Evolutionary conservation across 2,329 filamentous ascomycete species (phyloP).

Genomic region (Endocalyx cinctus): DNA sequence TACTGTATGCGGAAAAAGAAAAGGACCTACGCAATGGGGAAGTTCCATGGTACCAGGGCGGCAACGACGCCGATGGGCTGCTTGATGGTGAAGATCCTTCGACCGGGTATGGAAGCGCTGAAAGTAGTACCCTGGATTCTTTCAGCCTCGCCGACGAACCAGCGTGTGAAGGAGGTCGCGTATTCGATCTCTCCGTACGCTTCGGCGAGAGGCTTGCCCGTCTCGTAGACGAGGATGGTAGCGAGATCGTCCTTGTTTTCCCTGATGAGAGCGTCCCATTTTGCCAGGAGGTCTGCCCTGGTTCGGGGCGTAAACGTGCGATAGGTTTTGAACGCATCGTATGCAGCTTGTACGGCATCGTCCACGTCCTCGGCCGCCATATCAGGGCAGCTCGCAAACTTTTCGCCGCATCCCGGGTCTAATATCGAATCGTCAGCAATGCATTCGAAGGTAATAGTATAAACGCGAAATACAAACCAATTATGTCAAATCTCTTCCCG

Average conservation of each 20-base stretch:
- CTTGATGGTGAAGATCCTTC: constrained; percentile 68
- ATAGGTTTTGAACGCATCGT: constrained; percentile 57
- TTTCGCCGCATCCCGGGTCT: constrained; percentile 43
- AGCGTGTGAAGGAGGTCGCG: not conserved
- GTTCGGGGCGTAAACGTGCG: constrained; percentile 55
- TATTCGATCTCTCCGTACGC: not conserved
- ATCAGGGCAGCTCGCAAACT: constrained; percentile 37
- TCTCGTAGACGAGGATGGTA: constrained; percentile 46
- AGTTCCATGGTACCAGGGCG: constrained; percentile 68
- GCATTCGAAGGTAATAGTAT: not conserved
- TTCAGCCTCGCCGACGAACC: not conserved
- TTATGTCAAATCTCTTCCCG: constrained; percentile 52
- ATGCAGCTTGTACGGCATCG: constrained; percentile 51
- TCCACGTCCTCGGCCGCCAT: constrained; percentile 56
- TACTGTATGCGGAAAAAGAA: constrained; percentile 1
- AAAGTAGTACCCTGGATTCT: constrained; percentile 54
- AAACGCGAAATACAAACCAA: constrained; percentile 32
- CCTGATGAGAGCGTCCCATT: constrained; percentile 61
- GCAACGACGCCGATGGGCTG: constrained; percentile 66
- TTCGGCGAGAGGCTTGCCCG: not conserved
- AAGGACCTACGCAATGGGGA: constrained; percentile 52
- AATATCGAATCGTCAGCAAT: not conserved
- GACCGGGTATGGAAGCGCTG: constrained; percentile 53
- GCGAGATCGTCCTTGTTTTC: constrained; percentile 59
- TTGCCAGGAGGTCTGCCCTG: constrained; percentile 57